Evolutionary conservation across 2,329 filamentous ascomycete species (phyloP).

Genomic region (Macrophomina phaseolina): DNA sequence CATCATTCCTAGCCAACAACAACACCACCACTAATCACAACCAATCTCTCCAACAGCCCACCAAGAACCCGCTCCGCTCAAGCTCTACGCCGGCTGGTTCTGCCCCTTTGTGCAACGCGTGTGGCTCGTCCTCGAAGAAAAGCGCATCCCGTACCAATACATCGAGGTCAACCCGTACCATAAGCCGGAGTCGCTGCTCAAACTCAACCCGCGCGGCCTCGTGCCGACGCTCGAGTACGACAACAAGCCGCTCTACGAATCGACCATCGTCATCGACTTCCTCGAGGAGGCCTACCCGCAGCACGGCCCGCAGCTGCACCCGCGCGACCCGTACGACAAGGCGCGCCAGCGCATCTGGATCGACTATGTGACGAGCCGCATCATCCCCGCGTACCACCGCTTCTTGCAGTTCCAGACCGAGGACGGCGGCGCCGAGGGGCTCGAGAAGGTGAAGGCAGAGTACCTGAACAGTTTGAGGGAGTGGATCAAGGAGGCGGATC

Average conservation of each 20-base stretch:
- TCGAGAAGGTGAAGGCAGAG: conserved; percentile 61
- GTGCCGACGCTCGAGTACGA: conserved; percentile 70
- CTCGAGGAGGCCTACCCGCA: conserved; percentile 72
- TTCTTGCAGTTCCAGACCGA: conserved; percentile 55
- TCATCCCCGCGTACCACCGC: conserved; percentile 73
- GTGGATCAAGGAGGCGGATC: conserved; percentile 67
- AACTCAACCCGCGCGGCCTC: conserved; percentile 75
- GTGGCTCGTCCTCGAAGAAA: conserved; percentile 77
- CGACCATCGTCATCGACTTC: conserved; percentile 74
- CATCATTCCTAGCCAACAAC: too few species aligned
- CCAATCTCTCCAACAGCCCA: conserved; percentile 34
- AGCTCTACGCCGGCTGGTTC: conserved; percentile 78
- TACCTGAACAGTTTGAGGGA: conserved; percentile 65
- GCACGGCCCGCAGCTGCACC: conserved; percentile 60
- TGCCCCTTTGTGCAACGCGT: conserved; percentile 71
- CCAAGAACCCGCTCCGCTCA: conserved; percentile 56
- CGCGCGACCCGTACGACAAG: conserved; percentile 67
- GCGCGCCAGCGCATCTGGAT: conserved; percentile 75
- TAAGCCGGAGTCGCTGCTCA: conserved; percentile 71
- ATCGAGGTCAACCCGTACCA: conserved; percentile 79
- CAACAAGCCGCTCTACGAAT: conserved; percentile 72
- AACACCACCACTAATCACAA: neutral
- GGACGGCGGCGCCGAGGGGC: conserved; percentile 40
- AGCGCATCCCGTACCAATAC: conserved; percentile 70
- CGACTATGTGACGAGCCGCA: conserved; percentile 70